phyloP scores from a whole-genome alignment of 768 basidiomycete genomes.

The Suillus weaverae region DNA sequence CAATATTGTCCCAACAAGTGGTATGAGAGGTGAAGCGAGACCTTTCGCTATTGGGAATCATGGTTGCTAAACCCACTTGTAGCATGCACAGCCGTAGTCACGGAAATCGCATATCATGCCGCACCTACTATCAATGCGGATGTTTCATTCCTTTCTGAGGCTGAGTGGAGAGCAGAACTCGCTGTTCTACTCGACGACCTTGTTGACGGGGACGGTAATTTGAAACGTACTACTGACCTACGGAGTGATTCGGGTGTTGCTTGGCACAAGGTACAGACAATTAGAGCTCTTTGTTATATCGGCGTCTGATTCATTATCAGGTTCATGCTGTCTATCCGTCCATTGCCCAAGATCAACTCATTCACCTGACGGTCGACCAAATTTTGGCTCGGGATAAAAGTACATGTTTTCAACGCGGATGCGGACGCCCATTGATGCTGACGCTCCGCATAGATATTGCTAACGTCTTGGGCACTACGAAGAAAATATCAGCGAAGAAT shows the following conservation, averaged over 20 bases:
- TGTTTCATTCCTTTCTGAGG: slow-evolving; percentile 54
- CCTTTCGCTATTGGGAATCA: not conserved
- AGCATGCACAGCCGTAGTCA: slow-evolving; percentile 70
- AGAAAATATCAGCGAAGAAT: slow-evolving; percentile 50
- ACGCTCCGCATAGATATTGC: slow-evolving; percentile 37
- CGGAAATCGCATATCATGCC: slow-evolving; percentile 56
- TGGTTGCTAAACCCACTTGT: not conserved
- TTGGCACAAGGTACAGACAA: slow-evolving; percentile 52
- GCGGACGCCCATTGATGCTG: not conserved
- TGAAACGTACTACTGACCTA: slow-evolving; percentile 53
- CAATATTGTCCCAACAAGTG: slow-evolving; percentile 64
- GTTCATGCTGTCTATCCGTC: slow-evolving; percentile 63
- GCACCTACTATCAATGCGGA: slow-evolving; percentile 59
- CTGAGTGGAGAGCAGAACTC: slow-evolving; percentile 60
- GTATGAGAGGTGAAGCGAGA: slow-evolving; percentile 52
- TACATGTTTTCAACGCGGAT: slow-evolving; percentile 23
- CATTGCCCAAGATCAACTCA: slow-evolving; percentile 47
- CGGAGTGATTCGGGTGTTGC: slow-evolving; percentile 62
- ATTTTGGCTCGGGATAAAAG: slow-evolving; percentile 50
- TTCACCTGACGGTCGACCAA: slow-evolving; percentile 49
- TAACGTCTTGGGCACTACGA: slow-evolving; percentile 50
- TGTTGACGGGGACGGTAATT: slow-evolving; percentile 56
- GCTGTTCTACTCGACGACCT: slow-evolving; percentile 55
- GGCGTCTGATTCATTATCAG: slow-evolving; percentile 28
- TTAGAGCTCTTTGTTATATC: not conserved